Evolutionary conservation across 768 basidiomycete species (phyloP).

Genomic region (Termitomyces bulborhizus): DNA sequence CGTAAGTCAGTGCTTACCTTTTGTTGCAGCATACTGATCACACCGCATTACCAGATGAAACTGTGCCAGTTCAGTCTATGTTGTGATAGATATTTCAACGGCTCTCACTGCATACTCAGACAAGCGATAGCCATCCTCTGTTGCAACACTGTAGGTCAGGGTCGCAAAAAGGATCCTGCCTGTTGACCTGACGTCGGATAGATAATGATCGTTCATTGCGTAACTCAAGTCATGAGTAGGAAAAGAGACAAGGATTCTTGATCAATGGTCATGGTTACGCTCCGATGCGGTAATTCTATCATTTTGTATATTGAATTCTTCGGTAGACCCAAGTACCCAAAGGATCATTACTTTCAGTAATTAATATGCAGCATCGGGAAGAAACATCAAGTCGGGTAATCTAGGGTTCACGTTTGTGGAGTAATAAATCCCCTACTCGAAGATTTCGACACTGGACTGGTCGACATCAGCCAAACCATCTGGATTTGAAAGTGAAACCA

Average conservation of each 20-base stretch:
- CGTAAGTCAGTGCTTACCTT: too few species aligned
- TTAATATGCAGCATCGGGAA: background rate
- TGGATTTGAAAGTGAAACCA: background rate
- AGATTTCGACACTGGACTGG: background rate
- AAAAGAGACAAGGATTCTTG: too few species aligned
- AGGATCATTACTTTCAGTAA: background rate
- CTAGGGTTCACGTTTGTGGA: background rate
- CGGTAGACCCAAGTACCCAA: background rate
- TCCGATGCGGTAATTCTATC: background rate
- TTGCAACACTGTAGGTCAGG: too few species aligned
- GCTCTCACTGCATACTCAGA: background rate
- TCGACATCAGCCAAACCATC: background rate
- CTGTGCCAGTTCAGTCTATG: background rate
- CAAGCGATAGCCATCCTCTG: background rate
- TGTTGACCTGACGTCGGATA: background rate
- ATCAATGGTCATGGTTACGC: background rate
- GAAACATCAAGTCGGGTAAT: background rate
- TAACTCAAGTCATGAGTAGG: background rate
- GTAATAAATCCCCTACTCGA: background rate
- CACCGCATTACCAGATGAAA: background rate
- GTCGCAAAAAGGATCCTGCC: background rate
- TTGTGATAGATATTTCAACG: background rate
- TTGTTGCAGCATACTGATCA: background rate
- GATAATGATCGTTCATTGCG: background rate
- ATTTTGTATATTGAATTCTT: background rate